These are phyloP conservation scores for Saksenaea vasiformis DNA, from an alignment of 371 early-diverging fungal species.

Conservation along the genomic window DNA sequence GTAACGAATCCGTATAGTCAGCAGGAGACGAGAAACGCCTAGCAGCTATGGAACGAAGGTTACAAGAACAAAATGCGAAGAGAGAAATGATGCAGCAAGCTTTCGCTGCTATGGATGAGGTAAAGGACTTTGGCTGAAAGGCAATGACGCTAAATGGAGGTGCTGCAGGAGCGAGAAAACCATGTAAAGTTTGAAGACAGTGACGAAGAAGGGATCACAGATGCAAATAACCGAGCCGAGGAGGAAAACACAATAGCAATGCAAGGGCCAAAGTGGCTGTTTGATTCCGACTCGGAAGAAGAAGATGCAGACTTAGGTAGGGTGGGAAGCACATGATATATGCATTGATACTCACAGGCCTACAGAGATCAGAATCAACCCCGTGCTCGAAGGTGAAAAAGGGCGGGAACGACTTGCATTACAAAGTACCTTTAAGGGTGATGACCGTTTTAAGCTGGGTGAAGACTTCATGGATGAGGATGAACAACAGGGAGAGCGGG, in stretches of 20 bases:
- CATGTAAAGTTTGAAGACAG: slow-evolving; percentile 30
- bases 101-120: slow-evolving; percentile 11
- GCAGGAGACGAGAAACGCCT: slow-evolving; percentile 32
- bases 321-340: neutral
- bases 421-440: slow-evolving; percentile 56
- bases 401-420: slow-evolving; percentile 55
- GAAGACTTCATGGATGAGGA: slow-evolving; percentile 64
- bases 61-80: slow-evolving; percentile 22
- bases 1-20: slow-evolving; percentile 6
- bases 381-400: slow-evolving; percentile 59
- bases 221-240: slow-evolving; percentile 18
- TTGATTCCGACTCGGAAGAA: slow-evolving; percentile 51
- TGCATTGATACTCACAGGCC: neutral
- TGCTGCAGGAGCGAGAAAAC: slow-evolving; percentile 11
- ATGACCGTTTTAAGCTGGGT: slow-evolving; percentile 60
- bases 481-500: slow-evolving; percentile 34
- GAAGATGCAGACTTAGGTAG: slow-evolving; percentile 29
- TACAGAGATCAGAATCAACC: slow-evolving; percentile 54
- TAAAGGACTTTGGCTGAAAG: neutral
- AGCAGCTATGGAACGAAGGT: slow-evolving; percentile 35
- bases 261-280: slow-evolving; percentile 53
- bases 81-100: slow-evolving; percentile 26
- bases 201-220: slow-evolving; percentile 29
- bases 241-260: slow-evolving; percentile 22
- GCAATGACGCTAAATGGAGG: too few species aligned